Percentiles rank a stretch among this genome's conserved stretches.
phyloP scores from a whole-genome alignment of 2,329 filamentous ascomycete genomes.

The Daldinia eschscholtzii region DNA sequence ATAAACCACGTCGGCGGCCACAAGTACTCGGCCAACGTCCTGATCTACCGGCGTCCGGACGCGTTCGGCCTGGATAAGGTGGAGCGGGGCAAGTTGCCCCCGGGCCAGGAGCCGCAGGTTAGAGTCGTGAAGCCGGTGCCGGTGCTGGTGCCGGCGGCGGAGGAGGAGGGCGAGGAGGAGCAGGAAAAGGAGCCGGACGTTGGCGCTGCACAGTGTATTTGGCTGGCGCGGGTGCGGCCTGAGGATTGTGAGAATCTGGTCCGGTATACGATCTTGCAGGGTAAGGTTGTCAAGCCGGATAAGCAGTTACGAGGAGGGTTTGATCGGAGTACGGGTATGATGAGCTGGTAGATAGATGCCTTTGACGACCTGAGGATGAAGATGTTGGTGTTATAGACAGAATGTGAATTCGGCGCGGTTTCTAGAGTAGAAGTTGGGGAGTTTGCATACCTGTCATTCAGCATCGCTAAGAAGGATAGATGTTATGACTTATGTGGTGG shows the following conservation, averaged over 20 bases:
- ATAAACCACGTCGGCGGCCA: conserved; percentile 97
- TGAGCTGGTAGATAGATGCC: conserved; percentile 79
- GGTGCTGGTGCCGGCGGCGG: background rate
- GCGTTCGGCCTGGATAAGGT: conserved; percentile 67
- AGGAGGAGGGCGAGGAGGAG: conserved; percentile 16
- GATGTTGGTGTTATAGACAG: background rate
- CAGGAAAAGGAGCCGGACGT: conserved; percentile 44
- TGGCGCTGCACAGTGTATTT: conserved; percentile 87
- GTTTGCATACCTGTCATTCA: background rate
- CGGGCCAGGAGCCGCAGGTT: conserved; percentile 55
- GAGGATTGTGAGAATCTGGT: conserved; percentile 96
- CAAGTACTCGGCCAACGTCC: conserved; percentile 95
- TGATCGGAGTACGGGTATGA: conserved; percentile 81
- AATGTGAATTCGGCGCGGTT: conserved; percentile 3
- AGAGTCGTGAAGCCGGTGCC: conserved; percentile 50
- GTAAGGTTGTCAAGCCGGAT: conserved; percentile 92
- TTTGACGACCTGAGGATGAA: background rate
- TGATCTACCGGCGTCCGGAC: conserved; percentile 81
- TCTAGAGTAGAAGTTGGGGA: conserved; percentile 1
- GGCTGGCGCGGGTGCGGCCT: conserved; percentile 85
- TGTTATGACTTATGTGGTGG: background rate
- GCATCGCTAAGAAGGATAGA: background rate
- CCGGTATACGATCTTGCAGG: conserved; percentile 88
- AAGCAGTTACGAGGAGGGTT: conserved; percentile 90
- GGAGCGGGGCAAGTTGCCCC: conserved; percentile 53